A percentile compares a stretch with the other conserved stretches of the same genome.
Conservation (phyloP, 2,329 filamentous ascomycete genomes). For the Colletotrichum destructivum region DNA sequence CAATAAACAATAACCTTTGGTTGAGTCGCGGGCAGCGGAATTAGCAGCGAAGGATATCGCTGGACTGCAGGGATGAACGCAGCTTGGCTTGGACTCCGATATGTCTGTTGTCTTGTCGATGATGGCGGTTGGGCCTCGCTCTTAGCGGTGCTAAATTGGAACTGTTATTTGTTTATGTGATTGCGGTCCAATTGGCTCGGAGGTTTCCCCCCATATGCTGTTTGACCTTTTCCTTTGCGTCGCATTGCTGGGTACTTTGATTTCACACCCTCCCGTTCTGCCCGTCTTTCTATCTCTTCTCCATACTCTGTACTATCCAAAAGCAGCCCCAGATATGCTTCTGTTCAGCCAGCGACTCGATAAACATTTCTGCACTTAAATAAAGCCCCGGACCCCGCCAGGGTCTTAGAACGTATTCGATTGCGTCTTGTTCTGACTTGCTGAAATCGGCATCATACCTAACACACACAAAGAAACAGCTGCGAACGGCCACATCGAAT, state of each 20-base stretch:
- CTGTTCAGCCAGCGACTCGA: background rate
- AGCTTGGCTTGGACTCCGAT: background rate
- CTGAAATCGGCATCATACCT: background rate
- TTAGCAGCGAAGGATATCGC: background rate
- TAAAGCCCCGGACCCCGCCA: conserved; percentile 3
- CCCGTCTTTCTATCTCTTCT: background rate
- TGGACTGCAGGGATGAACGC: conserved; percentile 26
- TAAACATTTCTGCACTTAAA: background rate
- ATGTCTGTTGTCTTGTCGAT: too few relatives aligned
- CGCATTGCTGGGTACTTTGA: background rate
- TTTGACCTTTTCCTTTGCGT: background rate
- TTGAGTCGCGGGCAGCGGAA: background rate
- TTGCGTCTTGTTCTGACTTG: background rate
- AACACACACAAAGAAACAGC: background rate
- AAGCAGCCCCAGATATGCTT: background rate
- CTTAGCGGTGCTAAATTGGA: conserved; percentile 4
- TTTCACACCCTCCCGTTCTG: background rate
- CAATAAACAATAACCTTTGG: background rate
- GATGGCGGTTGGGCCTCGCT: conserved; percentile 21
- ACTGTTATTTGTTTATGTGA: conserved; percentile 2
- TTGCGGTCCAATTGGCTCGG: background rate
- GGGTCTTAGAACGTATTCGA: conserved; percentile 2
- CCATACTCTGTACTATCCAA: too few relatives aligned
- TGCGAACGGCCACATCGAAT: conserved; percentile 8
- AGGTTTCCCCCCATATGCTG: too few relatives aligned